phyloP scores from a whole-genome alignment of 1,284 basidiomycete genomes.

The Boletellus deceptivus region DNA sequence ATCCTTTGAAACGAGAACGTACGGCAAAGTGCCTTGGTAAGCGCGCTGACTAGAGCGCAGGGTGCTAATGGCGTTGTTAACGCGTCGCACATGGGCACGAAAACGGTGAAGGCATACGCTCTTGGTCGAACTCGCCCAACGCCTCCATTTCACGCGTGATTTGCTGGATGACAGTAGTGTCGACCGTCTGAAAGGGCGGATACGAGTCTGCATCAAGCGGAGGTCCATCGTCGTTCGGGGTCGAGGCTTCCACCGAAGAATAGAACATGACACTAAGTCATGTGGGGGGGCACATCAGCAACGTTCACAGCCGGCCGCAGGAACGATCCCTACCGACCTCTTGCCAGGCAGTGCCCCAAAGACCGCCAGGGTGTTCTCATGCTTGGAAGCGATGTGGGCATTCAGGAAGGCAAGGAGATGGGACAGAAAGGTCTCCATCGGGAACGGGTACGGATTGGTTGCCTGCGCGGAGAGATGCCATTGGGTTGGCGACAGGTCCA shows the following conservation, averaged over 20 bases:
- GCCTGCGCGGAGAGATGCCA: slow-evolving; percentile 67
- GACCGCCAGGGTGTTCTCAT: slow-evolving; percentile 91
- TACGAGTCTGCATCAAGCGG: slow-evolving; percentile 76
- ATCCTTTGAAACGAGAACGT: slow-evolving; percentile 30
- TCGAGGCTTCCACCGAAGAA: slow-evolving; percentile 54
- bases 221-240: slow-evolving; percentile 37
- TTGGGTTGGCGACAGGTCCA: slow-evolving; percentile 81
- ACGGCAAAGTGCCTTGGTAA: slow-evolving; percentile 92
- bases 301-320: neutral
- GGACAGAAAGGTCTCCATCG: slow-evolving; percentile 67
- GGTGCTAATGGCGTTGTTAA: slow-evolving; percentile 43
- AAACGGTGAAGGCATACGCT: slow-evolving; percentile 41
- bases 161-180: slow-evolving; percentile 62
- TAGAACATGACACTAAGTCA: slow-evolving; percentile 66
- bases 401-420: slow-evolving; percentile 91
- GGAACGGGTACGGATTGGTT: slow-evolving; percentile 49
- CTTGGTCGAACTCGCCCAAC: slow-evolving; percentile 45
- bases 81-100: neutral
- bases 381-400: slow-evolving; percentile 84
- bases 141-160: slow-evolving; percentile 62
- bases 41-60: slow-evolving; percentile 78
- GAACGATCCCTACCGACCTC: slow-evolving; percentile 47
- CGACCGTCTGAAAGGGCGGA: slow-evolving; percentile 76
- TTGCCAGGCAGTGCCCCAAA: slow-evolving; percentile 86
- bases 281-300: slow-evolving; percentile 1